Percentiles rank a stretch among this genome's conserved stretches.
Conservation (phyloP, 2,329 filamentous ascomycete genomes). For the Fusarium longipes region DNA sequence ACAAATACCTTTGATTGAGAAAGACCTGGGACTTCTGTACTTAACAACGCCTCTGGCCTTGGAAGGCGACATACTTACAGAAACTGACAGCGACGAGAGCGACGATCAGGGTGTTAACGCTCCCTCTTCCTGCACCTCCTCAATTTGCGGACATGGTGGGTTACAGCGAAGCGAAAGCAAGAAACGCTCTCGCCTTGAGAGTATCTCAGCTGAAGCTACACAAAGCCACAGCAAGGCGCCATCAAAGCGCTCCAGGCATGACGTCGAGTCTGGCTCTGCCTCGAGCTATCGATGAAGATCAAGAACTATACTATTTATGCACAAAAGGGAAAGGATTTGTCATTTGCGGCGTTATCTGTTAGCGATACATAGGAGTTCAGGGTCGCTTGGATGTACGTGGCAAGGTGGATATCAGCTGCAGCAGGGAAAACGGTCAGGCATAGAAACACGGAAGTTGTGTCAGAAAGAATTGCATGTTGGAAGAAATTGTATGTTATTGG, state of each 20-base stretch:
- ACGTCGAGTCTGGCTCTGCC: background rate
- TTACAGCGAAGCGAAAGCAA: slow-evolving; percentile 20
- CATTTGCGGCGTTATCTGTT: background rate
- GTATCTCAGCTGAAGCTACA: slow-evolving; percentile 6
- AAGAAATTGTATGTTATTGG: background rate
- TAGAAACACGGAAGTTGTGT: background rate
- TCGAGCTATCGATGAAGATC: background rate
- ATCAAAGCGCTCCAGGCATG: slow-evolving; percentile 21
- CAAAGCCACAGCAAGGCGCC: background rate
- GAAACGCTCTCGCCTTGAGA: slow-evolving; percentile 23
- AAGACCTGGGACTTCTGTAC: slow-evolving; percentile 20
- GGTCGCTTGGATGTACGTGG: slow-evolving; percentile 24
- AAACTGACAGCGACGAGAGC: slow-evolving; percentile 14
- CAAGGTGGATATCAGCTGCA: slow-evolving; percentile 14
- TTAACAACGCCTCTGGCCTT: background rate
- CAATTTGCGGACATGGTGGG: background rate
- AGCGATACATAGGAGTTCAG: background rate
- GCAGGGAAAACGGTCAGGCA: background rate
- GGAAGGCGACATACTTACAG: background rate
- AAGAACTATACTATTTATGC: background rate
- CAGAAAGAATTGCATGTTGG: background rate
- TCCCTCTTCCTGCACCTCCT: background rate
- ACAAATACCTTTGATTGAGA: slow-evolving; percentile 34
- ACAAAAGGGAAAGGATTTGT: background rate
- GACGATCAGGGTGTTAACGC: background rate